Conservation (phyloP, 2,329 filamentous ascomycete species). For the Madurella mycetomatis region DNA sequence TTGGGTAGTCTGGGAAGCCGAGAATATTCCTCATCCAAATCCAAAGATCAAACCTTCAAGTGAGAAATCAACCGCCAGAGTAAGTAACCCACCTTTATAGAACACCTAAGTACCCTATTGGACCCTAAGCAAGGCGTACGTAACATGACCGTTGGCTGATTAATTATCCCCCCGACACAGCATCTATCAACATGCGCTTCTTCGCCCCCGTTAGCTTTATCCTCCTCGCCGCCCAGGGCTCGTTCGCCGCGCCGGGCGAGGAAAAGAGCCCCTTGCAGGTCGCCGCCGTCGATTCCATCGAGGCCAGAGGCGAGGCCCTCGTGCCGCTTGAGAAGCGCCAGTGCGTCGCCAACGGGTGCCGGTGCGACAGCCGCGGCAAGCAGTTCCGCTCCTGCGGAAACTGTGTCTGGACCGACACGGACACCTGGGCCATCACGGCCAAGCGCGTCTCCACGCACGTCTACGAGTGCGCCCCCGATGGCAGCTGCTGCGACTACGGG, state of each 20-base stretch:
- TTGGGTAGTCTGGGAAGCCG: neutral
- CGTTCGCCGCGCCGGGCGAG: neutral
- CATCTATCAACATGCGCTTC: no score
- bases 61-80: neutral
- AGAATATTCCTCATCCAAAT: neutral
- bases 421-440: conserved; percentile 18
- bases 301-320: neutral
- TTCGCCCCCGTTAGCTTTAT: neutral
- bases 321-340: conserved; percentile 12
- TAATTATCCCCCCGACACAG: no score
- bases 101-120: no score
- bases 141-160: no score
- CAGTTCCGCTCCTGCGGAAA: conserved; percentile 25
- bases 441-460: conserved; percentile 22
- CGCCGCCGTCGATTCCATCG: neutral
- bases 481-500: conserved; percentile 25
- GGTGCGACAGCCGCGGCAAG: conserved; percentile 18
- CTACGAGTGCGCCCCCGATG: conserved; percentile 23
- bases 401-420: conserved; percentile 21
- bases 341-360: conserved; percentile 22
- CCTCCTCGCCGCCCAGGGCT: neutral
- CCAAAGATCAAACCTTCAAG: no score
- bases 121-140: no score
- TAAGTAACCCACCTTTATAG: neutral
- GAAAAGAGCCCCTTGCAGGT: neutral